These are phyloP conservation scores for Ceratocystis diversiconidia DNA, from an alignment of 2,329 filamentous ascomycete genomes.

Conservation along the genomic window DNA sequence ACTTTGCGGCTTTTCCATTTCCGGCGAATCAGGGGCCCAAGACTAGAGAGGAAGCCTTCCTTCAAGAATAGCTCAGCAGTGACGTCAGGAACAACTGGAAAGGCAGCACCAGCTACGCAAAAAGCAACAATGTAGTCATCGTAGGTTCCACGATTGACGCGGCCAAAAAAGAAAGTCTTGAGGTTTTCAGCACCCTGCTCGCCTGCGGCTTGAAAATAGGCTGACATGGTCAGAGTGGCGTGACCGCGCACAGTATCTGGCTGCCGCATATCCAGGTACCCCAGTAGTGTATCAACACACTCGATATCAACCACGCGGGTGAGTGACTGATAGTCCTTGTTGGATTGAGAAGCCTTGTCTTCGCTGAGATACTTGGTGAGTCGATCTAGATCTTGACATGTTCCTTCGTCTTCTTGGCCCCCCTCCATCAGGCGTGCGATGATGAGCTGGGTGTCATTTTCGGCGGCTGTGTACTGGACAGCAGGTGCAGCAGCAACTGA, in stretches of 20 bases:
- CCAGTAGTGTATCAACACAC: slow-evolving; percentile 71
- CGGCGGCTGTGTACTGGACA: slow-evolving; percentile 22
- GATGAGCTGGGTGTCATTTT: slow-evolving; percentile 59
- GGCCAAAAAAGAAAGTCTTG: slow-evolving; percentile 57
- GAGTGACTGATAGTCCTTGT: slow-evolving; percentile 33
- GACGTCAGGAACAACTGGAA: slow-evolving; percentile 67
- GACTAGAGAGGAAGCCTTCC: slow-evolving; percentile 67
- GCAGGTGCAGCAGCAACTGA: slow-evolving; percentile 4
- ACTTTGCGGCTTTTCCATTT: slow-evolving; percentile 76
- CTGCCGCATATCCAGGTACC: slow-evolving; percentile 72
- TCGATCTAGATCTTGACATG: slow-evolving; percentile 42
- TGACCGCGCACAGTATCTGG: slow-evolving; percentile 61
- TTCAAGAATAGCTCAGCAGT: slow-evolving; percentile 70
- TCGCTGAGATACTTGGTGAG: slow-evolving; percentile 47
- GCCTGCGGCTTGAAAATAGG: slow-evolving; percentile 65
- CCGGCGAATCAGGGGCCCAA: slow-evolving; percentile 62
- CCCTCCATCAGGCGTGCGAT: slow-evolving; percentile 84
- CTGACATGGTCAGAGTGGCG: slow-evolving; percentile 67
- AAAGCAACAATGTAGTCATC: slow-evolving; percentile 87
- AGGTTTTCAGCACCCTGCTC: slow-evolving; percentile 58
- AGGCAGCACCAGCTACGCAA: slow-evolving; percentile 77
- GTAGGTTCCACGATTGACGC: slow-evolving; percentile 59
- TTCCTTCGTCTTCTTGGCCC: slow-evolving; percentile 66
- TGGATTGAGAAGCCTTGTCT: slow-evolving; percentile 34
- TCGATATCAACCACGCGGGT: slow-evolving; percentile 55